phyloP scores from a whole-genome alignment of 306 rosid genomes.

The Lathyrus aphaca region DNA sequence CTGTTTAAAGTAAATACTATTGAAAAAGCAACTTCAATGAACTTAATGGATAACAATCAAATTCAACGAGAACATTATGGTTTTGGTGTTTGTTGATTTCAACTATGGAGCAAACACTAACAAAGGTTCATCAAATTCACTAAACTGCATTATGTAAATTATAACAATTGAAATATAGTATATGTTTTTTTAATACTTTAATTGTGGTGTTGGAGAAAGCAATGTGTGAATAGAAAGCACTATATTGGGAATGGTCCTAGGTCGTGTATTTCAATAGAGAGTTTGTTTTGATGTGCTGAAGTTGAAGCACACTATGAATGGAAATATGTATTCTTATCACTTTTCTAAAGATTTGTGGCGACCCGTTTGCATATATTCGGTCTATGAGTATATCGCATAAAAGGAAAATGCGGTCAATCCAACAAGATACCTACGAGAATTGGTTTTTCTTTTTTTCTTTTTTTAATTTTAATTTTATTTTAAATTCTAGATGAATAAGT shows the following conservation, averaged over 20 bases:
- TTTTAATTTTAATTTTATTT: no score
- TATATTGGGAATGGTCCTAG: not conserved
- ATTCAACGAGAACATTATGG: not conserved
- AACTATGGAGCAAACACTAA: not conserved
- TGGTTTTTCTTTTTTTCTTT: no score
- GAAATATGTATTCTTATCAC: not conserved
- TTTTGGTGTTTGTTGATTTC: not conserved
- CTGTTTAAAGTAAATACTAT: constrained; percentile 1
- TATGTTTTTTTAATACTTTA: not conserved
- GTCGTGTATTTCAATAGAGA: not conserved
- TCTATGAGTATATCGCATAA: not conserved
- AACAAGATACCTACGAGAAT: not conserved
- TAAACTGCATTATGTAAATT: not conserved
- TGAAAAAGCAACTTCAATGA: constrained; percentile 28
- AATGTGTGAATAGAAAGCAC: not conserved
- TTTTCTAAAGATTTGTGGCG: not conserved
- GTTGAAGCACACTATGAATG: not conserved
- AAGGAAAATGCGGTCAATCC: not conserved
- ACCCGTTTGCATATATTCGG: not conserved
- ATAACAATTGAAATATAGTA: constrained; percentile 5
- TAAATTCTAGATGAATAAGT: not conserved
- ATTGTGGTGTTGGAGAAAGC: not conserved
- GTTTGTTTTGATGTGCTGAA: not conserved
- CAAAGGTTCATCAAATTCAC: not conserved
- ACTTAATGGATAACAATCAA: not conserved